These are phyloP conservation scores for Cordyceps militaris DNA, from an alignment of 2,329 filamentous ascomycete species.

Conservation along the genomic window DNA sequence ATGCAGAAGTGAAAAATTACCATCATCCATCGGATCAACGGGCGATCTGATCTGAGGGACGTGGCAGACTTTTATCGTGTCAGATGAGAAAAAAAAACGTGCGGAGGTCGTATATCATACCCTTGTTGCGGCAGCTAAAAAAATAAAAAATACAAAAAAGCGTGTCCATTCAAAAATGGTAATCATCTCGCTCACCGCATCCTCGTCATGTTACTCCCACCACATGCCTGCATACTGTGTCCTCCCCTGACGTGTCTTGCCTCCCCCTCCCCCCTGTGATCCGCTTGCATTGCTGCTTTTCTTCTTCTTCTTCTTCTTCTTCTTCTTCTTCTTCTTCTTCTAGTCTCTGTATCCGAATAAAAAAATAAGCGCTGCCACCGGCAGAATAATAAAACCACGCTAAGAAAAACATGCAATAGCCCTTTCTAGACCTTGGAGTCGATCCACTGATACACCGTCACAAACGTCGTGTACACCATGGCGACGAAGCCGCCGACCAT, in stretches of 20 bases:
- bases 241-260: neutral
- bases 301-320: neutral
- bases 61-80: neutral
- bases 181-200: neutral
- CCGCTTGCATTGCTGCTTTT: neutral
- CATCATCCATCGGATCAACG: neutral
- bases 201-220: neutral
- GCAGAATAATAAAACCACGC: neutral
- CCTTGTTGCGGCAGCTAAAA: neutral
- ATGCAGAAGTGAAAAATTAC: neutral
- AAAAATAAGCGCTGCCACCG: neutral
- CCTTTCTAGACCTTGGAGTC: slow-evolving; percentile 12
- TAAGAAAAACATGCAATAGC: neutral
- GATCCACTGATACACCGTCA: slow-evolving; percentile 43
- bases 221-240: neutral
- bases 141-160: neutral
- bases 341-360: neutral
- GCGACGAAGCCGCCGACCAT: slow-evolving; percentile 57
- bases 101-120: neutral
- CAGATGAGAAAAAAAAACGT: neutral
- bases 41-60: neutral
- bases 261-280: neutral
- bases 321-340: neutral
- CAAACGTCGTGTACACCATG: slow-evolving; percentile 64
- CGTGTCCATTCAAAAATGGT: too few relatives aligned